Evolutionary conservation across 768 basidiomycete genomes (phyloP), one percentile per base, ranked within the genome.

Genomic region (Nidula microcarpa): DNA sequence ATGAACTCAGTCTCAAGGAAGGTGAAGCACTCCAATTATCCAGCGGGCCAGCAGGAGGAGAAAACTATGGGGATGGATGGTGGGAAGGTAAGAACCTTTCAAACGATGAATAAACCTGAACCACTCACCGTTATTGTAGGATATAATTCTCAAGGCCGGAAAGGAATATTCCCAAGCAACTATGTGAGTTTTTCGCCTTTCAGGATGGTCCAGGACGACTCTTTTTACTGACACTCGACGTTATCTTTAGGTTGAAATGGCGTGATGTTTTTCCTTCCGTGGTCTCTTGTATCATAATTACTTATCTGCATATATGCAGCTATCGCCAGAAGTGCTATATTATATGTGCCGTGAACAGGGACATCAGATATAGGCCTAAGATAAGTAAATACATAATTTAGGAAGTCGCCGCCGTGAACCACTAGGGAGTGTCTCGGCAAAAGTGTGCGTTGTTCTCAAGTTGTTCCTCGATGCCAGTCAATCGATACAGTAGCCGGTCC

Each of bases 161-260:
- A 82, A 67, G 90, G 90, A 5, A 90, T 92, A 61, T 93, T 93
- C 72, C 91, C 91, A 30, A 90, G 87, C 68, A 91, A 90, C 71
- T 92, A 92, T 76, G 91, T 92, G 69, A 68, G 89, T 77, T 47
- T 50, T 54, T 49, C 57, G 48, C 35, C 49, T 33, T 47, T 18
- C 55, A 49, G 37, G 35, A 30, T 39, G 47, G 52, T 55, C 47
- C 50, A 35, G 18, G 41, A 49, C 13, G 23, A 30, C 23, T 30
- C 23, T 49, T 16, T 16, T 18, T 8, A 53, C 51, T 35, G 16
- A 32, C 17, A 11, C 11, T 33, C 45, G 9, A 54, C 58, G 65
- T 58, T 47, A 55, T 17, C 14, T 62, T 30, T 4, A 84, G 82
- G 84, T 85, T 53, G 78, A 84, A 66, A 60, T 68, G 57, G 62